phyloP scores from a whole-genome alignment of 2,329 filamentous ascomycete genomes.

The Remersonia thermophila region DNA sequence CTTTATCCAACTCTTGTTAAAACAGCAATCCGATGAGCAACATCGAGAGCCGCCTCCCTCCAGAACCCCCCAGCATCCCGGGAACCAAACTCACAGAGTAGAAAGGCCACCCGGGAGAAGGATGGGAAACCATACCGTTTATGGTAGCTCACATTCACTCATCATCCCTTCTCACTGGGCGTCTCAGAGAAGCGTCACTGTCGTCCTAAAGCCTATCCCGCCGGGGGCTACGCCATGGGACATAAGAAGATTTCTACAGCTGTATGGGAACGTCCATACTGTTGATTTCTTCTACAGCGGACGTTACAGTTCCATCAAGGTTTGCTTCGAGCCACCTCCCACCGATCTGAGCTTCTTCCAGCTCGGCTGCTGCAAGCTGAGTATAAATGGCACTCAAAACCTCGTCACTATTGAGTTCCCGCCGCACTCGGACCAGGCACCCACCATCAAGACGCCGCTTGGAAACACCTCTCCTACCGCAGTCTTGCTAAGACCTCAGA shows the following conservation, averaged over 20 bases:
- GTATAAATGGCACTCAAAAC: slow-evolving; percentile 1
- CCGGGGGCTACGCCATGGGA: slow-evolving; percentile 26
- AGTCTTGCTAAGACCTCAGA: slow-evolving; percentile 4
- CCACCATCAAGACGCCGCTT: slow-evolving; percentile 11
- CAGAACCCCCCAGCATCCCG: no score
- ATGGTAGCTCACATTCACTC: no score
- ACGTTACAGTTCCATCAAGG: slow-evolving; percentile 26
- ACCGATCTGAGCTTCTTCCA: slow-evolving; percentile 34
- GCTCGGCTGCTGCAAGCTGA: slow-evolving; percentile 20
- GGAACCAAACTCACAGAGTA: no score
- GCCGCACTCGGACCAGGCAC: slow-evolving; percentile 1
- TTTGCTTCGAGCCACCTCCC: slow-evolving; percentile 49
- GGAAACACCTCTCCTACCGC: slow-evolving; percentile 11
- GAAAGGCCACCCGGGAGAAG: no score
- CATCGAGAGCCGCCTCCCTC: no score
- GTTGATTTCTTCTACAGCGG: slow-evolving; percentile 45
- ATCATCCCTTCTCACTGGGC: slow-evolving; percentile 4
- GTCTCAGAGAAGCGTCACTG: slow-evolving; percentile 4
- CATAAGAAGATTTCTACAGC: slow-evolving; percentile 40
- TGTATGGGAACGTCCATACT: slow-evolving; percentile 39
- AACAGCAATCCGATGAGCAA: no score
- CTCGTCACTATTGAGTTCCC: slow-evolving; percentile 6
- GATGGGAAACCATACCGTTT: no score
- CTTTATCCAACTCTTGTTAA: no score
- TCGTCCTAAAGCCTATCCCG: slow-evolving; percentile 26